Conservation (phyloP, 805 yeast species). For the Saturnispora quitensis region DNA sequence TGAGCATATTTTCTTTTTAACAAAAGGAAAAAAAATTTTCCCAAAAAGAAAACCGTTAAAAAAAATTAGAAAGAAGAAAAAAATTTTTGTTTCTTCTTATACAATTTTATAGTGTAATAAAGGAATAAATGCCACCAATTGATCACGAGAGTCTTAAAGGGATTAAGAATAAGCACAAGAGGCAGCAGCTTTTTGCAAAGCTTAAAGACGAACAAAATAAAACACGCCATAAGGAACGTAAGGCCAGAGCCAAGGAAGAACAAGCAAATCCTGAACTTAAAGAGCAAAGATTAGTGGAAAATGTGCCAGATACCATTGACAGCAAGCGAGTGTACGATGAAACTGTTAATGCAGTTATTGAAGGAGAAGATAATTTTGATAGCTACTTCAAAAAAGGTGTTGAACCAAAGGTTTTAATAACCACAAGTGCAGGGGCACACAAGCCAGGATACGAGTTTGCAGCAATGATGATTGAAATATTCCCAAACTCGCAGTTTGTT, state of each 20-base stretch:
- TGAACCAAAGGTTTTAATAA: slow-evolving; percentile 80
- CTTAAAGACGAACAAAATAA: slow-evolving; percentile 68
- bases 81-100: not conserved
- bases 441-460: slow-evolving; percentile 87
- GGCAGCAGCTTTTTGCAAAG: slow-evolving; percentile 70
- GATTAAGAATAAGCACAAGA: slow-evolving; percentile 67
- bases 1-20: not conserved
- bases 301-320: slow-evolving; percentile 78
- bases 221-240: slow-evolving; percentile 65
- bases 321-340: slow-evolving; percentile 80
- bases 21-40: not conserved
- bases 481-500: slow-evolving; percentile 81
- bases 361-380: slow-evolving; percentile 58
- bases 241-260: slow-evolving; percentile 83
- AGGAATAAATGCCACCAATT: slow-evolving; percentile 20
- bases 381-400: slow-evolving; percentile 39
- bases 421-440: slow-evolving; percentile 82
- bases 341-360: slow-evolving; percentile 52
- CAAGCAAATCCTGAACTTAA: slow-evolving; percentile 71
- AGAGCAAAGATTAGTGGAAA: slow-evolving; percentile 67
- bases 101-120: not conserved
- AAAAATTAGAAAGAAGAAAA: not conserved
- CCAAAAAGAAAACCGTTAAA: not conserved
- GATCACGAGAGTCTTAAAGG: slow-evolving; percentile 32
- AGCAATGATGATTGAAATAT: slow-evolving; percentile 69